Evolutionary conservation across 257 asterid genomes (phyloP).

Genomic region (Przewalskia tangutica): DNA sequence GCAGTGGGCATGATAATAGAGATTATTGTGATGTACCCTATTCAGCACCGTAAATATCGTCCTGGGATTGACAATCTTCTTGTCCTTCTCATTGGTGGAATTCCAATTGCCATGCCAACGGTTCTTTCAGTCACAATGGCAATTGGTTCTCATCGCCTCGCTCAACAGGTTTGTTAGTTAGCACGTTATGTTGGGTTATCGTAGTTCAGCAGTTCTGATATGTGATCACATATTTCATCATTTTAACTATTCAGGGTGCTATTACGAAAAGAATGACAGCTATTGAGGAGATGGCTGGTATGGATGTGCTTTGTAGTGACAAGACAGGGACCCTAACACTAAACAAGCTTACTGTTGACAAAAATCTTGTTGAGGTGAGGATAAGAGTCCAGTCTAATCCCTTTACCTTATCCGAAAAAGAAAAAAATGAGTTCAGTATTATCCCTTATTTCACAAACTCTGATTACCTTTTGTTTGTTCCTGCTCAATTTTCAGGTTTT

Average conservation of each 20-base stretch:
- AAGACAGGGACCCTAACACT: slow-evolving; percentile 90
- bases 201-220: neutral
- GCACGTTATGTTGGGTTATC: neutral
- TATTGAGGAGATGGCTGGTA: slow-evolving; percentile 99
- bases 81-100: slow-evolving; percentile 95
- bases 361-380: slow-evolving; percentile 84
- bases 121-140: slow-evolving; percentile 99
- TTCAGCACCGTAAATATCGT: slow-evolving; percentile 77
- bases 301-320: slow-evolving; percentile 99
- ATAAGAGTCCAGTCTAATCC: neutral
- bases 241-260: slow-evolving; percentile 57
- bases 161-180: slow-evolving; percentile 62
- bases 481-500: slow-evolving; percentile 43
- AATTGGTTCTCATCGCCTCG: slow-evolving; percentile 93
- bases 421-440: neutral
- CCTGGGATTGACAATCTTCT: slow-evolving; percentile 98
- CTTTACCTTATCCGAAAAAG: neutral
- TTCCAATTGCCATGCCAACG: slow-evolving; percentile 98
- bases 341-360: slow-evolving; percentile 94
- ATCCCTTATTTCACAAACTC: neutral
- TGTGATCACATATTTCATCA: neutral
- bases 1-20: slow-evolving; percentile 95
- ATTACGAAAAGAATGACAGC: slow-evolving; percentile 99
- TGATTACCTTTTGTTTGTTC: neutral
- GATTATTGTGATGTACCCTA: slow-evolving; percentile 90